Base-by-base conservation (phyloP, 192 early-diverging fungal species). In the Coemansia aciculifera region DNA sequence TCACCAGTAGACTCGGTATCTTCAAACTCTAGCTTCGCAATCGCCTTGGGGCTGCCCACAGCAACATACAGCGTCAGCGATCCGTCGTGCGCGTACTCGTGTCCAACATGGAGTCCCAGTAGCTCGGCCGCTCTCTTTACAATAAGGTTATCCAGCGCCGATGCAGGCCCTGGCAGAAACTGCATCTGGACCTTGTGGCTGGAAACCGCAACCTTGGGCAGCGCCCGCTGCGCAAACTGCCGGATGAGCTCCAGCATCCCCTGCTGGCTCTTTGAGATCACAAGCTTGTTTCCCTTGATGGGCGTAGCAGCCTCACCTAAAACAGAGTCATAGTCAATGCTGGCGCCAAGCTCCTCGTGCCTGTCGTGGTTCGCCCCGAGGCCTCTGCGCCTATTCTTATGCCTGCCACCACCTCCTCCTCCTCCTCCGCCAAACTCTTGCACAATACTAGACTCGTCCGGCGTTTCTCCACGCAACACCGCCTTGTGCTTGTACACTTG, bases 401-500 rank as follows among this genome's bases (percentile, higher is more conserved):
- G n/a, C 48, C 31, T 32, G 54, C 71, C 69, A 11, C 43, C 24
- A 21, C 64, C 54, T 0, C 44, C 29, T 2, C 40, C 29, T 2
- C 40, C 34, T 48, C 42, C 43, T n/a, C 31, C 9, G 8, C 39
- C 62, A 11, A 51, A 13, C 6, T 68, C 69, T 9, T 62, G 27
- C 15, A 69, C 66, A 39, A 77, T 43, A 59, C 68, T 71, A 12
- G 66, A 66, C 48, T 71, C 69, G 19, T 64, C 59, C 13, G 62
- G 68, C 17, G 67, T 62, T 51, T 77, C 75, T 44, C 79, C 79
- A 38, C 75, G 79, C 71, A 74, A 44, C 56, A 10, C 36, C 0
- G 75, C 75, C 72, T 82, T 82, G 59, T 67, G 71, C 67, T 82
- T 82, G 74, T 82, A 82, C 62, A 82, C 72, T 46, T 77, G 79